These are phyloP conservation scores for Fulvia fulva DNA, from an alignment of 2,329 filamentous ascomycete species.

Conservation along the genomic window DNA sequence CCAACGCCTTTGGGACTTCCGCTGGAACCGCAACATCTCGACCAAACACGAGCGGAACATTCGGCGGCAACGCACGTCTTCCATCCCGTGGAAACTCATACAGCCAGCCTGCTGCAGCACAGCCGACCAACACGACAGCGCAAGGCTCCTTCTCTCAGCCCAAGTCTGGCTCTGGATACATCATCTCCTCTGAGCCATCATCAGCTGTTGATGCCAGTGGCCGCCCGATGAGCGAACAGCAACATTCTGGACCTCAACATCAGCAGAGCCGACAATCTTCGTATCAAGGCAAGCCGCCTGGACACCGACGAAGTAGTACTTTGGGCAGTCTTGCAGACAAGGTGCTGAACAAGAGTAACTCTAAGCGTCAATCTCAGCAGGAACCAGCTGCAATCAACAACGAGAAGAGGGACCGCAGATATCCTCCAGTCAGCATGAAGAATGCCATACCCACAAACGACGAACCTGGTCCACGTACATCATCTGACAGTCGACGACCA, in stretches of 20 bases:
- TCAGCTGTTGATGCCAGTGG: constrained; percentile 45
- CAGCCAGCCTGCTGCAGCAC: constrained; percentile 80
- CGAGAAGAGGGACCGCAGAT: constrained; percentile 64
- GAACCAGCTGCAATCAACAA: constrained; percentile 41
- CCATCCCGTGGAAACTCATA: constrained; percentile 74
- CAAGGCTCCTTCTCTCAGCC: constrained; percentile 84
- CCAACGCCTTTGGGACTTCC: constrained; percentile 30
- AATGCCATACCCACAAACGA: constrained; percentile 59
- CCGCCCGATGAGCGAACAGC: constrained; percentile 55
- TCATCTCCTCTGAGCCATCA: constrained; percentile 55
- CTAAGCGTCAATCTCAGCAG: constrained; percentile 31
- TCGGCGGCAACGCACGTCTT: constrained; percentile 56
- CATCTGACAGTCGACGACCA: constrained; percentile 47
- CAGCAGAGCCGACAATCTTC: constrained; percentile 48
- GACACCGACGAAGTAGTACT: constrained; percentile 63
- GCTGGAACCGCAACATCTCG: constrained; percentile 49
- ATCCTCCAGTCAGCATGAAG: constrained; percentile 90
- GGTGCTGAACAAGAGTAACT: constrained; percentile 67
- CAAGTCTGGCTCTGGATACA: constrained; percentile 61
- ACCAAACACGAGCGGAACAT: constrained; percentile 77
- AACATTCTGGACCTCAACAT: constrained; percentile 44
- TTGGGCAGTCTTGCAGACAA: constrained; percentile 66
- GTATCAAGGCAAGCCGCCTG: constrained; percentile 62
- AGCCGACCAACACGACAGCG: constrained; percentile 81
- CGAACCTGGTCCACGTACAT: constrained; percentile 49